Percentiles rank a stretch among this genome's conserved stretches.
These are phyloP conservation scores for Didymella keratinophila DNA, from an alignment of 2,329 filamentous ascomycete genomes.

Conservation along the genomic window DNA sequence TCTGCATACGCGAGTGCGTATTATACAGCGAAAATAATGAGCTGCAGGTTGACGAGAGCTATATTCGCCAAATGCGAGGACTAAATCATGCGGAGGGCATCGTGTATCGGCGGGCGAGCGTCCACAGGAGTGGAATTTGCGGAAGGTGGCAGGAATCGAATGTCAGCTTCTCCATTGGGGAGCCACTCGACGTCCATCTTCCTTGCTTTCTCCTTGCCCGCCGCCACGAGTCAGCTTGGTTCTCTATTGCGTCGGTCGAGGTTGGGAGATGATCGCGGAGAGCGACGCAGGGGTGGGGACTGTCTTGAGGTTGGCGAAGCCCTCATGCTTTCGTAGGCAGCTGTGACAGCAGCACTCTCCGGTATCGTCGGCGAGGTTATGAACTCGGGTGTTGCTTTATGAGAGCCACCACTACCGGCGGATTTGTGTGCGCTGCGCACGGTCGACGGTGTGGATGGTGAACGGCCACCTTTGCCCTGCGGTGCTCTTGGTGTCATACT, in stretches of 20 bases:
- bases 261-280: slow-evolving; percentile 29
- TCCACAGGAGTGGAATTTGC: slow-evolving; percentile 28
- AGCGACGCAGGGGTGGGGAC: slow-evolving; percentile 41
- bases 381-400: slow-evolving; percentile 36
- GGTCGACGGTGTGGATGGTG: slow-evolving; percentile 45
- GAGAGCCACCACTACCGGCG: slow-evolving; percentile 39
- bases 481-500: slow-evolving; percentile 45
- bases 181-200: slow-evolving; percentile 50
- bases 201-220: slow-evolving; percentile 43
- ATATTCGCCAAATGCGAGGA: no score
- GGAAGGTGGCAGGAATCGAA: slow-evolving; percentile 43
- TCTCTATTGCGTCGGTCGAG: slow-evolving; percentile 33
- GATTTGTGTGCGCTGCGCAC: slow-evolving; percentile 41
- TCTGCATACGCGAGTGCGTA: background rate
- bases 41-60: background rate
- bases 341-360: slow-evolving; percentile 41
- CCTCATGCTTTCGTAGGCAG: slow-evolving; percentile 38
- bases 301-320: slow-evolving; percentile 41
- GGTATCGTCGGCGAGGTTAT: slow-evolving; percentile 38
- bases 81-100: slow-evolving; percentile 14
- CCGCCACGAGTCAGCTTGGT: slow-evolving; percentile 44
- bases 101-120: slow-evolving; percentile 21
- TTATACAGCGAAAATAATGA: slow-evolving; percentile 3
- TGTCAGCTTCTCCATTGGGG: slow-evolving; percentile 44
- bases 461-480: slow-evolving; percentile 40